Conservation (phyloP, 768 basidiomycete species). For the Pulveroboletus frians region DNA sequence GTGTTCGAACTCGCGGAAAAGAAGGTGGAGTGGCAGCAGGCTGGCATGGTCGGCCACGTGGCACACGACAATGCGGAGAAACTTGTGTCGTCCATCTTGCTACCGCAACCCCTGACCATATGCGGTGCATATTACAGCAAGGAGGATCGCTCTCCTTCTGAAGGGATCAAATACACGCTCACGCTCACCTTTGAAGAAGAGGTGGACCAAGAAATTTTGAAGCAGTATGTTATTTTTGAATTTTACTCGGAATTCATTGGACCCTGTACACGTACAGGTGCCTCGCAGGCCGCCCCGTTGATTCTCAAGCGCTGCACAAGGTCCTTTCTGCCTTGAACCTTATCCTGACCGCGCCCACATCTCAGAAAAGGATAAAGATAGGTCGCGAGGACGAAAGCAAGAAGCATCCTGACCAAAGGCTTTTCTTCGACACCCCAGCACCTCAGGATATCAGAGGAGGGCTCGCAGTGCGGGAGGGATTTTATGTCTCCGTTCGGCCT, state of each 20-base stretch:
- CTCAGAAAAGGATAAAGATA: slow-evolving; percentile 38
- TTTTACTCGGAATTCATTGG: slow-evolving; percentile 25
- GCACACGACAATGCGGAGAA: slow-evolving; percentile 45
- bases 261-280: slow-evolving; percentile 38
- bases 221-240: not conserved
- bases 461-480: slow-evolving; percentile 52
- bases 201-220: slow-evolving; percentile 27
- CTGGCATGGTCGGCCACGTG: slow-evolving; percentile 32
- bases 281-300: slow-evolving; percentile 49
- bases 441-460: slow-evolving; percentile 43
- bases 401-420: slow-evolving; percentile 31
- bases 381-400: slow-evolving; percentile 39
- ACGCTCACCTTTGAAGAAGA: slow-evolving; percentile 36
- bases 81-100: slow-evolving; percentile 35
- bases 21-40: slow-evolving; percentile 34
- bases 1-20: slow-evolving; percentile 44
- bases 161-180: slow-evolving; percentile 33
- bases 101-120: slow-evolving; percentile 40
- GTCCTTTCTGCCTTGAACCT: slow-evolving; percentile 46
- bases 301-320: slow-evolving; percentile 51
- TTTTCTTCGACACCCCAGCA: slow-evolving; percentile 35
- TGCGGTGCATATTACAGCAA: slow-evolving; percentile 36
- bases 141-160: slow-evolving; percentile 22
- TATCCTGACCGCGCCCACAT: slow-evolving; percentile 39
- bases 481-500: slow-evolving; percentile 37